Conservation (phyloP, 306 rosid genomes). For the Hylodesmum podocarpum region DNA sequence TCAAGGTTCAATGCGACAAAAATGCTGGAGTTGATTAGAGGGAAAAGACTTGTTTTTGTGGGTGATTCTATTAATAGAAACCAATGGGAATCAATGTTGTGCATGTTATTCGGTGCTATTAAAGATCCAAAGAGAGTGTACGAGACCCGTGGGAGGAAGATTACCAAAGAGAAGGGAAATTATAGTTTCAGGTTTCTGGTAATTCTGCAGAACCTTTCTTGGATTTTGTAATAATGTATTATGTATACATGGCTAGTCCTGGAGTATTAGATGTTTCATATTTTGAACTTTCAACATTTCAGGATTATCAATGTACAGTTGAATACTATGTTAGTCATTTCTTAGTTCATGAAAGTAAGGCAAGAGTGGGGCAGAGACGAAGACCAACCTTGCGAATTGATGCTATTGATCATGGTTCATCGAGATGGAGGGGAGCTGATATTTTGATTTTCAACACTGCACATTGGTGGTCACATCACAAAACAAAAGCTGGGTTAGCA, state of each 20-base stretch:
- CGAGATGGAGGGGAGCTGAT: slow-evolving; percentile 94
- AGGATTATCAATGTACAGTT: slow-evolving; percentile 93
- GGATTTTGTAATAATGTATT: slow-evolving; percentile 16
- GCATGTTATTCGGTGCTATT: slow-evolving; percentile 72
- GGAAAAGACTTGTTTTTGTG: slow-evolving; percentile 92
- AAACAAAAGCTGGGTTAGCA: slow-evolving; percentile 89
- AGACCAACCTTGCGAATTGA: slow-evolving; percentile 74
- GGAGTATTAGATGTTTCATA: neutral
- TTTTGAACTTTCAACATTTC: slow-evolving; percentile 3
- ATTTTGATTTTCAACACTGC: slow-evolving; percentile 88
- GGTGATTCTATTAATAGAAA: slow-evolving; percentile 95
- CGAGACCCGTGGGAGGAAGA: slow-evolving; percentile 77
- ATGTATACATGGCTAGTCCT: neutral
- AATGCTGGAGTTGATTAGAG: slow-evolving; percentile 84
- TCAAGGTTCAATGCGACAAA: slow-evolving; percentile 82
- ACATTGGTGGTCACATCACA: slow-evolving; percentile 98
- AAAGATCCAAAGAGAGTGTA: slow-evolving; percentile 75
- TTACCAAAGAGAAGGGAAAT: slow-evolving; percentile 76
- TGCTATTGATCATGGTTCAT: slow-evolving; percentile 75
- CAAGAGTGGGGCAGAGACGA: slow-evolving; percentile 73
- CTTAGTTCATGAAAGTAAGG: slow-evolving; percentile 85
- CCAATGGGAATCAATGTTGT: slow-evolving; percentile 96
- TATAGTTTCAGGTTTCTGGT: slow-evolving; percentile 91
- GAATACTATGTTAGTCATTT: slow-evolving; percentile 78
- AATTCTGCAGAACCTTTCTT: slow-evolving; percentile 35